Evolutionary conservation across 305 asterid genomes (phyloP).

Genomic region (Plantago coronopus): DNA sequence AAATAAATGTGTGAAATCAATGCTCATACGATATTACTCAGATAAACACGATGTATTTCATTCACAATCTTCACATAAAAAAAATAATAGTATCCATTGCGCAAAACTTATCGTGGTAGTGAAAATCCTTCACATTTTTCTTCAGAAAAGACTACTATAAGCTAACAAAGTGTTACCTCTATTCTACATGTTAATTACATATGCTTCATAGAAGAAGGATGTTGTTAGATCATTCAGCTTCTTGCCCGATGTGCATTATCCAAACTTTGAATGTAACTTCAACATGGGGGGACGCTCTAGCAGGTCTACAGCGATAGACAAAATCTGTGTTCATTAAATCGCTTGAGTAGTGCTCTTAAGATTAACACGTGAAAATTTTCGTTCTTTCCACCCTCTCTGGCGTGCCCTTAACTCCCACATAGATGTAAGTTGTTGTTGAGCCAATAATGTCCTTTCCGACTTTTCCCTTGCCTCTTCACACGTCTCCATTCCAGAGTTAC

Average conservation of each 20-base stretch:
- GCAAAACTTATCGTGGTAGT: too few species aligned
- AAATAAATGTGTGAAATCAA: not conserved
- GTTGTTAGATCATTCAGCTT: too few species aligned
- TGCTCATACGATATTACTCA: not conserved
- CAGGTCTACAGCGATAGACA: too few species aligned
- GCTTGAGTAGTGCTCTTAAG: slow-evolving; percentile 27
- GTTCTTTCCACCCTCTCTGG: slow-evolving; percentile 86
- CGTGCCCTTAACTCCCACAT: slow-evolving; percentile 88
- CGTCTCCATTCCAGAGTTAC: slow-evolving; percentile 97
- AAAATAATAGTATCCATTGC: too few species aligned
- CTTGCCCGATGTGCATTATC: too few species aligned
- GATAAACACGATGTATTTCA: not conserved
- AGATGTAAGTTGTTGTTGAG: slow-evolving; percentile 70
- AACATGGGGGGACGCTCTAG: too few species aligned
- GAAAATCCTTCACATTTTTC: slow-evolving; percentile 2
- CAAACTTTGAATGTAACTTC: too few species aligned
- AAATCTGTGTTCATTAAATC: slow-evolving; percentile 21
- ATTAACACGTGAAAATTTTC: slow-evolving; percentile 44
- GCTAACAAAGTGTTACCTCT: slow-evolving; percentile 29
- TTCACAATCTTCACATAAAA: not conserved
- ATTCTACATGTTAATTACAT: slow-evolving; percentile 19
- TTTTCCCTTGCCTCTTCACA: slow-evolving; percentile 96
- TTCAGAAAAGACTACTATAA: slow-evolving; percentile 22
- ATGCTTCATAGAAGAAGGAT: slow-evolving; percentile 21
- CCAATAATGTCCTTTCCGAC: slow-evolving; percentile 59